Base-by-base conservation (phyloP, 441 rosid genomes). In the Iberis amara region DNA sequence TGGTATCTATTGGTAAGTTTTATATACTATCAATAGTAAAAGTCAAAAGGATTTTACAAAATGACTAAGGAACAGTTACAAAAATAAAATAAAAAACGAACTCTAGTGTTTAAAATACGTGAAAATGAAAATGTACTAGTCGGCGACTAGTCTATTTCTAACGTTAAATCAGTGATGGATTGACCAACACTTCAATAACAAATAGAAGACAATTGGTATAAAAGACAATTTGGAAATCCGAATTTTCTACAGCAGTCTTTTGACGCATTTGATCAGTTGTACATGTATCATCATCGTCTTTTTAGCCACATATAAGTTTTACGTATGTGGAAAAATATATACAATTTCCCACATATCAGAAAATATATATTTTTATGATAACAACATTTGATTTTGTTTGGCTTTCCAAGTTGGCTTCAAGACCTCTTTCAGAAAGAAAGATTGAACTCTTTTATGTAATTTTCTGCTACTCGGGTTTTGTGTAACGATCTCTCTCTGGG, bases 111-210 rank as follows among this genome's bases (percentile, higher is more conserved):
- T n/a, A 4, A 42, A 32, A 9, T 50, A 24, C 11, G 50, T 59
- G 21, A 18, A 18, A 18, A 18, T 50, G 6, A 41, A 13, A 41
- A 40, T 49, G 18, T 31, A n/a, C 8, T 28, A 45, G 11, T 45
- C 44, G 36, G 28, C 37, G 18, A 57, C 10, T 35, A 36, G 28
- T 35, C 37, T 24, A 57, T 14, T 45, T 15, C 41, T 48, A 59
- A 36, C 45, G 55, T 49, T 41, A 50, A 59, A 41, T 49, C 38
- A 59, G 42, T 41, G 36, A 59, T 50, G 27, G 43, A 26, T 43
- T 61, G 58, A 61, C 38, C 51, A 51, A 39, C 26, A 59, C 42
- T 59, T 41, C 36, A 32, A 12, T 32, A 32, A 28, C 43, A 50
- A 42, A 37, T 12, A 59, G 12, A 48, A 31, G 42, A 40, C 49